These are phyloP conservation scores for Fusarium buxicola DNA, from an alignment of 2,329 filamentous ascomycete genomes.

Conservation along the genomic window DNA sequence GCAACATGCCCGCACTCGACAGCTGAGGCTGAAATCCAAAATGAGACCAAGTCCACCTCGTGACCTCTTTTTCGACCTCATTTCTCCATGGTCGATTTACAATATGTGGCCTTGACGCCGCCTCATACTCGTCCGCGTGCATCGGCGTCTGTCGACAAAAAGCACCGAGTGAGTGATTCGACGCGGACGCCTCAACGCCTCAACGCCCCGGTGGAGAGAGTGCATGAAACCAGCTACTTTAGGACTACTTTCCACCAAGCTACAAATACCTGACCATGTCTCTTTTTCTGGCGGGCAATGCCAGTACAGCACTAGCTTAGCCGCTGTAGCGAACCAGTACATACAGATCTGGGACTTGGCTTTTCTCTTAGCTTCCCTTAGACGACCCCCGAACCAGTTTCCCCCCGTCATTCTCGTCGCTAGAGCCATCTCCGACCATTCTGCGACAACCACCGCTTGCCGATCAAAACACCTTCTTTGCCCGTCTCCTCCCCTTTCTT, in stretches of 20 bases:
- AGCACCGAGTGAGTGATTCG: constrained; percentile 33
- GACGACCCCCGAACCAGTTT: too few relatives aligned
- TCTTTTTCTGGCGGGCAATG: not conserved
- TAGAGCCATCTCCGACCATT: constrained; percentile 15
- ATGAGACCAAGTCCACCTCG: not conserved
- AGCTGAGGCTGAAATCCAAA: too few relatives aligned
- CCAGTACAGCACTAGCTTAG: constrained; percentile 7
- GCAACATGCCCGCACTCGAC: too few relatives aligned
- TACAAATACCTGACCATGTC: constrained; percentile 21
- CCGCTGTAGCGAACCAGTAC: constrained; percentile 27
- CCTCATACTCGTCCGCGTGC: constrained; percentile 14
- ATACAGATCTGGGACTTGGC: constrained; percentile 46
- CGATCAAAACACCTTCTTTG: constrained; percentile 34
- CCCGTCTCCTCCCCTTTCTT: constrained; percentile 13
- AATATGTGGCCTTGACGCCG: constrained; percentile 18
- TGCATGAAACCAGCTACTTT: constrained; percentile 21
- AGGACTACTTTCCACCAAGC: constrained; percentile 13
- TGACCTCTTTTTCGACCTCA: constrained; percentile 5
- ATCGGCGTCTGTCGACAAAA: constrained; percentile 28
- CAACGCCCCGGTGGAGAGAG: constrained; percentile 29
- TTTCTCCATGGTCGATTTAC: not conserved
- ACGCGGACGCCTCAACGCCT: constrained; percentile 34
- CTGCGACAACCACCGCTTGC: constrained; percentile 36
- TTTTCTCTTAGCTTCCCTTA: constrained; percentile 41
- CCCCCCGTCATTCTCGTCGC: constrained; percentile 7